Conservation (phyloP, 345 rosid species). For the Brassica nigra region DNA sequence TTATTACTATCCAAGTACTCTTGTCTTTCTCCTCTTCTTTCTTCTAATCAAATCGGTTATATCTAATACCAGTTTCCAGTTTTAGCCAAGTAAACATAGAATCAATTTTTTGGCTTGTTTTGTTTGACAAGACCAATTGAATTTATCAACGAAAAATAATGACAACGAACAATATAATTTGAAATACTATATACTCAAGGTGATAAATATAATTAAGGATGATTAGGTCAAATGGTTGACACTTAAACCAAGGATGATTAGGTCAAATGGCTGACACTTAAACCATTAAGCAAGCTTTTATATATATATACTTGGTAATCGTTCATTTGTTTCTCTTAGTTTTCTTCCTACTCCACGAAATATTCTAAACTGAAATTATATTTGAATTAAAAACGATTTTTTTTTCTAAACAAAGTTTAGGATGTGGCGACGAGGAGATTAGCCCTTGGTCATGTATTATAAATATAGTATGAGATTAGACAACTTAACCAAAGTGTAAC, state of each 20-base stretch:
- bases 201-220: no score
- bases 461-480: conserved; percentile 12
- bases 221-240: no score
- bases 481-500: conserved; percentile 14
- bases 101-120: not conserved
- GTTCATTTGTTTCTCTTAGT: not conserved
- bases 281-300: no score
- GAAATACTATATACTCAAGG: no score
- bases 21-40: conserved; percentile 14
- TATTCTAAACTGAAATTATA: not conserved
- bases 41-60: conserved; percentile 18
- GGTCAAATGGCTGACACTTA: no score
- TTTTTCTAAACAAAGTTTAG: not conserved
- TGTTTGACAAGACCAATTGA: not conserved
- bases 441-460: conserved; percentile 15
- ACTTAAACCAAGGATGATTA: no score
- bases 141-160: not conserved
- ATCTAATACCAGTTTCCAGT: conserved; percentile 9
- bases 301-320: no score
- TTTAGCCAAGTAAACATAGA: conserved; percentile 1
- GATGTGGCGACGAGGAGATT: conserved; percentile 11
- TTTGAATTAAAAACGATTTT: not conserved
- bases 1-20: conserved; percentile 33
- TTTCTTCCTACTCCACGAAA: conserved; percentile 40
- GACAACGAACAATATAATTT: not conserved